Evolutionary conservation across 805 yeast species (phyloP).

Genomic region (Candida maesae): DNA sequence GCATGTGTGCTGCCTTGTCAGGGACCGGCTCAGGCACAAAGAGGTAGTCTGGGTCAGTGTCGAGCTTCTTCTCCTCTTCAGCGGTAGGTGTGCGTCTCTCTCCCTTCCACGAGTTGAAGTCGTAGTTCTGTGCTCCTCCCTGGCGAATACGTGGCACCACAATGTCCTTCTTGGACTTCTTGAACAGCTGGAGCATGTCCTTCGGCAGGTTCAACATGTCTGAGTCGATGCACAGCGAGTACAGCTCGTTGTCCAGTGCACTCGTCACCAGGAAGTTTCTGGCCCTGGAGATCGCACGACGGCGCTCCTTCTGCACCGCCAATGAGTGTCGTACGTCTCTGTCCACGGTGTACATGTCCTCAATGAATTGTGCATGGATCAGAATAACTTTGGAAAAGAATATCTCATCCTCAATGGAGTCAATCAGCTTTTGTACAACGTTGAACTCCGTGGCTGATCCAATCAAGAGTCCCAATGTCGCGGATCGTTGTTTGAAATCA

Average conservation of each 20-base stretch:
- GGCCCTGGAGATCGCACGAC: conserved; percentile 27
- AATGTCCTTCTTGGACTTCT: conserved; percentile 27
- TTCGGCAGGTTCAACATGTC: conserved; percentile 27
- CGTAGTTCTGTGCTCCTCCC: conserved; percentile 30
- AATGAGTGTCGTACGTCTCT: conserved; percentile 19
- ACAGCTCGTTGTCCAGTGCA: conserved; percentile 26
- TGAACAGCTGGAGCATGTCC: conserved; percentile 26
- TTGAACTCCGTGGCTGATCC: conserved; percentile 15
- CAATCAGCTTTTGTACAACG: conserved; percentile 7
- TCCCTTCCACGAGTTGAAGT: conserved; percentile 36
- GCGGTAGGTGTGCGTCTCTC: conserved; percentile 26
- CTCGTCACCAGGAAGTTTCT: conserved; percentile 28
- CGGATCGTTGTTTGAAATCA: conserved; percentile 22
- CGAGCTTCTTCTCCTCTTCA: conserved; percentile 16
- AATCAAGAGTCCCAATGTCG: conserved; percentile 23
- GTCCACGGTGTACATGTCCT: conserved; percentile 12
- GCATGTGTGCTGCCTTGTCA: conserved; percentile 23
- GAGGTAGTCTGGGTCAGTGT: conserved; percentile 19
- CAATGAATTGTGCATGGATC: conserved; percentile 22
- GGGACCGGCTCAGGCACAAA: conserved; percentile 30
- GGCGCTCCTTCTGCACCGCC: conserved; percentile 24
- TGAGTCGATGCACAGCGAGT: conserved; percentile 30
- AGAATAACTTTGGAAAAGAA: conserved; percentile 17
- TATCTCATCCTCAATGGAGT: conserved; percentile 4
- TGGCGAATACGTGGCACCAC: conserved; percentile 29